A percentile compares a stretch with the other conserved stretches of the same genome.
These are phyloP conservation scores for Russula ochroleuca DNA, from an alignment of 768 basidiomycete genomes.

Conservation along the genomic window DNA sequence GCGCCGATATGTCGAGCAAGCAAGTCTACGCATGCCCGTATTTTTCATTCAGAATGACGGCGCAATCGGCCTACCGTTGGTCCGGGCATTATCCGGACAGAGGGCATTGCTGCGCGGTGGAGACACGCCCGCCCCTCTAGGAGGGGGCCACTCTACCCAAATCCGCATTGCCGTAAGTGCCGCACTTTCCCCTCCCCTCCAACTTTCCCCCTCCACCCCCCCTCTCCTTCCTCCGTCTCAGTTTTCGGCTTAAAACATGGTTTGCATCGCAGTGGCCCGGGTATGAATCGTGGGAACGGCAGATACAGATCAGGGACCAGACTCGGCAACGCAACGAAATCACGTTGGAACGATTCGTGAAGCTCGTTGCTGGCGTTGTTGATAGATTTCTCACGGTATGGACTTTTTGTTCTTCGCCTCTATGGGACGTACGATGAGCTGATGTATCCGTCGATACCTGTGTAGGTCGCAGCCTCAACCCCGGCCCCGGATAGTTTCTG, in stretches of 20 bases:
- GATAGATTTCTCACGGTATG: constrained; percentile 23
- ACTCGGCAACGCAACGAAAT: constrained; percentile 23
- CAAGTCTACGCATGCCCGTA: constrained; percentile 18
- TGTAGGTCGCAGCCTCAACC: not conserved
- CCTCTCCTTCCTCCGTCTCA: too few species aligned
- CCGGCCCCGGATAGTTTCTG: not conserved
- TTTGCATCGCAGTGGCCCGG: constrained; percentile 17
- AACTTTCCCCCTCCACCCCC: not conserved
- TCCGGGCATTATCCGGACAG: constrained; percentile 6
- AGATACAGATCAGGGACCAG: constrained; percentile 25
- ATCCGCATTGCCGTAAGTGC: constrained; percentile 17
- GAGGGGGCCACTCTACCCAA: constrained; percentile 23
- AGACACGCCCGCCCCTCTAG: constrained; percentile 8
- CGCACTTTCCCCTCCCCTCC: not conserved
- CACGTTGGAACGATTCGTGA: constrained; percentile 22
- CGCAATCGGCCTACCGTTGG: constrained; percentile 9
- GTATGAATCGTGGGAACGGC: constrained; percentile 21
- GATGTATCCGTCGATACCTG: not conserved
- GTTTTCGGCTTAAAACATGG: not conserved
- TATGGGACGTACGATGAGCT: not conserved
- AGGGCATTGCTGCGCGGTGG: constrained; percentile 3
- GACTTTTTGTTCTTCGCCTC: not conserved
- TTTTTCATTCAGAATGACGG: constrained; percentile 22
- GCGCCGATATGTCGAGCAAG: constrained; percentile 26
- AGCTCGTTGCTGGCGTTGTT: constrained; percentile 22